Evolutionary conservation across 495 filamentous ascomycete genomes (phyloP), one percentile per base, ranked within the genome.

Genomic region (Penicillium waksmanii): DNA sequence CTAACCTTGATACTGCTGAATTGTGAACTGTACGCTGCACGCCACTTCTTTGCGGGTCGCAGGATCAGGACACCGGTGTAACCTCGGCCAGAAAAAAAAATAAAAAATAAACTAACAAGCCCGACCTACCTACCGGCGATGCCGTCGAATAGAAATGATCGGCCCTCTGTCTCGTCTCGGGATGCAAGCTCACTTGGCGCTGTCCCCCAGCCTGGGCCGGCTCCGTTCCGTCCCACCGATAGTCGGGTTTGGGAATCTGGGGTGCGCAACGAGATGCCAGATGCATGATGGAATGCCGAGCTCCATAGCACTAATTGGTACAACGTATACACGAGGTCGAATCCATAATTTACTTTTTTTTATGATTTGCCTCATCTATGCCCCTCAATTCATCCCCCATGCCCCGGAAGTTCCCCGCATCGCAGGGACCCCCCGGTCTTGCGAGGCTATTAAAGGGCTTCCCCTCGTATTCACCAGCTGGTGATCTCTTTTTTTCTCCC

Each of bases 121-220:
- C 42, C 17, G n/a, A 44, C n/a, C 40, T 27, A 40, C 19, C 64
- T 27, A 40, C 19, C 64, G 67, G 61, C 61, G 54, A 49, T 9
- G 33, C 43, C 53, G 43, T 65, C 66, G 50, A 69, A 69, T 67
- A 36, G 56, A 19, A 61, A 46, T 25, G 12, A 49, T 38, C 40
- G 17, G 19, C 15, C 19, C 19, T 27, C 7, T 43, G 33, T 46
- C 21, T 59, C 56, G 33, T 46, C 21, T 59, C 56, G 55, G 56
- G 61, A 67, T 55, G 58, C 64, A 69, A 69, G 67, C 67, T 69
- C 61, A 33, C 67, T 67, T 69, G 64, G 67, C 59, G 11, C 40
- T 57, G 46, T 31, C 35, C 56, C 56, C 64, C 55, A 55, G 44
- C 17, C 66, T 64, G 60, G 60, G 59, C 61, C 58, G 52, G 35